Conservation (phyloP, 345 rosid genomes). For the Pugionium dolabratum region DNA sequence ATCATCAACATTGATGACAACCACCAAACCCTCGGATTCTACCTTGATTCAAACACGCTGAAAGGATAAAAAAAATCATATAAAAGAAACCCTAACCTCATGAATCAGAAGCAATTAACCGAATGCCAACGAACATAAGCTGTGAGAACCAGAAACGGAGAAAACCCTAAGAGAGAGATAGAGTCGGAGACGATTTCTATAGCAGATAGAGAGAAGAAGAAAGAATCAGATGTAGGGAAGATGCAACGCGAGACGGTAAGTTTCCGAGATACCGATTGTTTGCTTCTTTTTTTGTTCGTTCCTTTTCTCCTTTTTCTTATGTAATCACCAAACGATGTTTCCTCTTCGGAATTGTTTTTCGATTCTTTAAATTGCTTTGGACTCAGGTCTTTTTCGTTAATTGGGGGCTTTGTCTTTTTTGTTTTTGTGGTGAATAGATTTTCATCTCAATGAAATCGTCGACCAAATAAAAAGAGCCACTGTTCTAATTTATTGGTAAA, state of each 20-base stretch:
- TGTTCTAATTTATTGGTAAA: not conserved
- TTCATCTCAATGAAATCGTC: constrained; percentile 9
- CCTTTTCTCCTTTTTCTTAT: constrained; percentile 1
- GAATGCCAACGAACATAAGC: constrained; percentile 32
- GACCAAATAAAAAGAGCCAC: not conserved
- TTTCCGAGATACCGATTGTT: constrained; percentile 30
- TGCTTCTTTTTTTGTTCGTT: not conserved
- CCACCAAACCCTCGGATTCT: constrained; percentile 24
- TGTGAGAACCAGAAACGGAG: constrained; percentile 9
- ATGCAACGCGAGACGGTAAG: constrained; percentile 38
- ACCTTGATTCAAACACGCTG: constrained; percentile 2
- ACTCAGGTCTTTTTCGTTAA: constrained; percentile 18
- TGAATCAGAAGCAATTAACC: constrained; percentile 34
- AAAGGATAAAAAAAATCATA: not conserved
- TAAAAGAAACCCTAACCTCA: constrained; percentile 43
- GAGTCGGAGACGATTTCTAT: constrained; percentile 38
- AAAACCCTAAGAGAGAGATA: constrained; percentile 23
- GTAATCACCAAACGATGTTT: constrained; percentile 20
- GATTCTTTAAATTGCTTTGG: constrained; percentile 9
- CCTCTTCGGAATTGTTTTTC: not conserved
- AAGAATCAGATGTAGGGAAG: constrained; percentile 32
- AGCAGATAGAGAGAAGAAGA: constrained; percentile 9
- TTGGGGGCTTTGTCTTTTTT: not conserved
- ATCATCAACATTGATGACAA: constrained; percentile 40
- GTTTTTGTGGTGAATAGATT: not conserved